phyloP scores from a whole-genome alignment of 345 rosid genomes.

The Toxicodendron radicans region DNA sequence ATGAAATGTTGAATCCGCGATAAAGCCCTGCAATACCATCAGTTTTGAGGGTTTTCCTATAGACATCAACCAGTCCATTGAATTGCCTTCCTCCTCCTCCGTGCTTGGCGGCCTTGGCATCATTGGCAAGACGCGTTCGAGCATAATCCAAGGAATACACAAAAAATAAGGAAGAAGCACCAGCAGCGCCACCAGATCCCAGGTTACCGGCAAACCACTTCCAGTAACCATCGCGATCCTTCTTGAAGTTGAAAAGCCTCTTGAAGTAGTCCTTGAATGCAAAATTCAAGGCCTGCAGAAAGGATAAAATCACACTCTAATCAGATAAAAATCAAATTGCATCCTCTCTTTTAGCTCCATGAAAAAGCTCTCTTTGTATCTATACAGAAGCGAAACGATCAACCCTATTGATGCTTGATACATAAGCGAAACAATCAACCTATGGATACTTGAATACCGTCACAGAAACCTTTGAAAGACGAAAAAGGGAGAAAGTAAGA shows the following conservation, averaged over 20 bases:
- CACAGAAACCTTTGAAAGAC: no score
- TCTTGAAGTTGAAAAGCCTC: slow-evolving; percentile 48
- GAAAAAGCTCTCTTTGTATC: no score
- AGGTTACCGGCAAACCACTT: slow-evolving; percentile 53
- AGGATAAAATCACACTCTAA: background rate
- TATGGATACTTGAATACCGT: no score
- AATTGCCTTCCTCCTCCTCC: slow-evolving; percentile 44
- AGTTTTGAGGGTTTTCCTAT: slow-evolving; percentile 35
- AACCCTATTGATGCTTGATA: no score
- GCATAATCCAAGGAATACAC: slow-evolving; percentile 53
- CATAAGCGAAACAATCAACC: no score
- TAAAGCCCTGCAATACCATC: slow-evolving; percentile 49
- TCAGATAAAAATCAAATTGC: no score
- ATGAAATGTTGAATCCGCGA: slow-evolving; percentile 44
- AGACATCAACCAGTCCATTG: slow-evolving; percentile 47
- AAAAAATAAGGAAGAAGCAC: slow-evolving; percentile 43
- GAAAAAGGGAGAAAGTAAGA: no score
- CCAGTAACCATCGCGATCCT: slow-evolving; percentile 52
- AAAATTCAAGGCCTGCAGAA: slow-evolving; percentile 49
- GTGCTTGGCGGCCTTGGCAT: slow-evolving; percentile 42
- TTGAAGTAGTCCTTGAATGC: slow-evolving; percentile 56
- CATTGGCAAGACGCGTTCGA: slow-evolving; percentile 47
- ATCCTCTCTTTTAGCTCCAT: no score
- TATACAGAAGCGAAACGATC: no score
- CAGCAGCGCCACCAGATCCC: slow-evolving; percentile 54